phyloP scores from a whole-genome alignment of 2,329 filamentous ascomycete species.

The Ceratocystis ficicola region DNA sequence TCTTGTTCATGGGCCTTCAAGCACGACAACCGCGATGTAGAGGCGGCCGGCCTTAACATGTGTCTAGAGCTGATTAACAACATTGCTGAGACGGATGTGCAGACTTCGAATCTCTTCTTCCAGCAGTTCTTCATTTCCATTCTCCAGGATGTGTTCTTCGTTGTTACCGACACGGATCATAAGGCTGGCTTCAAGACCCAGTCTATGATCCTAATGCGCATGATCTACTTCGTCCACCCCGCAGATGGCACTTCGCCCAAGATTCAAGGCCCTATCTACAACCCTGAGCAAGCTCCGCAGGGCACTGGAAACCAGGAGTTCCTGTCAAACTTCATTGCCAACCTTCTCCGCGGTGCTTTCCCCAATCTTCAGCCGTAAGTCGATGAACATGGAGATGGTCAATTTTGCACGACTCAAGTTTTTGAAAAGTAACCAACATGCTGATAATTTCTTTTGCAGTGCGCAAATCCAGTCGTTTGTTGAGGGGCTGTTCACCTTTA shows the following conservation, averaged over 20 bases:
- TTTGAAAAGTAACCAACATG: constrained; percentile 23
- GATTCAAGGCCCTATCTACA: constrained; percentile 85
- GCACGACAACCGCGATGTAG: constrained; percentile 96
- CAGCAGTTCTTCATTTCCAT: constrained; percentile 94
- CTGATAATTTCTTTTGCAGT: constrained; percentile 35
- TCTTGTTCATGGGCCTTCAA: constrained; percentile 99
- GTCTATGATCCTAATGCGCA: constrained; percentile 80
- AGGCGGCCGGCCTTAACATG: constrained; percentile 94
- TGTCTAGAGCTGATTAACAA: constrained; percentile 95
- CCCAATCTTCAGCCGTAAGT: constrained; percentile 81
- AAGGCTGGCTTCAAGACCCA: constrained; percentile 99
- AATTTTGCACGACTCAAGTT: neutral
- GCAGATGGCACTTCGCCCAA: constrained; percentile 59
- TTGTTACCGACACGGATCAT: constrained; percentile 93
- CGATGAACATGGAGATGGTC: neutral
- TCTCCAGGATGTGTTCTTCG: constrained; percentile 95
- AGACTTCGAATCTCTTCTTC: constrained; percentile 91
- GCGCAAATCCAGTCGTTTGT: constrained; percentile 84
- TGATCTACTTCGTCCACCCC: constrained; percentile 89
- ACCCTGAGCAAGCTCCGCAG: constrained; percentile 63
- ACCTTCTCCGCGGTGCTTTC: constrained; percentile 78
- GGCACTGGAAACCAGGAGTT: constrained; percentile 89
- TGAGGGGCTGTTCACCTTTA: constrained; percentile 74
- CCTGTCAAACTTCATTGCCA: constrained; percentile 74
- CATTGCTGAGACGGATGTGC: constrained; percentile 78